These are phyloP conservation scores for Penicillium sp. DNA, from an alignment of 2,329 filamentous ascomycete genomes.

Conservation along the genomic window DNA sequence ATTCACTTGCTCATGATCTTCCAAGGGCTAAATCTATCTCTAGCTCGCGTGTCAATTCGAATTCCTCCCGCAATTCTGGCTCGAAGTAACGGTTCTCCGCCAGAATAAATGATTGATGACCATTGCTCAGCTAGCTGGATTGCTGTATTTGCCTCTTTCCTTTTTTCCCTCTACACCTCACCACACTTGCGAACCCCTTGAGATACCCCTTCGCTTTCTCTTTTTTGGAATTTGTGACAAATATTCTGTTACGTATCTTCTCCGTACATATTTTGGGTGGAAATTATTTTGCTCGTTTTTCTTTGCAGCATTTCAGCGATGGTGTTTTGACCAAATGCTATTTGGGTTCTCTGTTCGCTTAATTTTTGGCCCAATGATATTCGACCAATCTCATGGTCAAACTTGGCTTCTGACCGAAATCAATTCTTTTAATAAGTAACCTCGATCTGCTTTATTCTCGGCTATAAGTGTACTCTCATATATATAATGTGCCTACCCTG, in stretches of 20 bases:
- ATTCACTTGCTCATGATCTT: neutral
- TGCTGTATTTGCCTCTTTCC: neutral
- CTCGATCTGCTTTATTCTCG: no score
- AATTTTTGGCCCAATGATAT: neutral
- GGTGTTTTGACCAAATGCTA: slow-evolving; percentile 5
- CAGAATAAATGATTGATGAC: neutral
- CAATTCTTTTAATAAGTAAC: neutral
- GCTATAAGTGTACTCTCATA: neutral
- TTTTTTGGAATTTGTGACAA: neutral
- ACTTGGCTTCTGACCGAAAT: neutral
- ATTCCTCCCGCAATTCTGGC: neutral
- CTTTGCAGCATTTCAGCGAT: slow-evolving; percentile 11
- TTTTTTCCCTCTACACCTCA: neutral
- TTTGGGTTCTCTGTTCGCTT: neutral
- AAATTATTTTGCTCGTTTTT: neutral
- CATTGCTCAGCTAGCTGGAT: neutral
- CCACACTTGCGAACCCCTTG: neutral
- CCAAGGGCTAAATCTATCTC: slow-evolving; percentile 2
- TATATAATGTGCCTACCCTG: neutral
- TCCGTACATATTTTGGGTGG: neutral
- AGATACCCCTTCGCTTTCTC: slow-evolving; percentile 7
- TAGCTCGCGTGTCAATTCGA: neutral
- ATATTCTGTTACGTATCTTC: neutral
- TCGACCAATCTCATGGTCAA: neutral
- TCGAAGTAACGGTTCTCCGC: neutral